These are phyloP conservation scores for Gypsophila paniculata DNA, from an alignment of 179 eudicot species.

Conservation along the genomic window DNA sequence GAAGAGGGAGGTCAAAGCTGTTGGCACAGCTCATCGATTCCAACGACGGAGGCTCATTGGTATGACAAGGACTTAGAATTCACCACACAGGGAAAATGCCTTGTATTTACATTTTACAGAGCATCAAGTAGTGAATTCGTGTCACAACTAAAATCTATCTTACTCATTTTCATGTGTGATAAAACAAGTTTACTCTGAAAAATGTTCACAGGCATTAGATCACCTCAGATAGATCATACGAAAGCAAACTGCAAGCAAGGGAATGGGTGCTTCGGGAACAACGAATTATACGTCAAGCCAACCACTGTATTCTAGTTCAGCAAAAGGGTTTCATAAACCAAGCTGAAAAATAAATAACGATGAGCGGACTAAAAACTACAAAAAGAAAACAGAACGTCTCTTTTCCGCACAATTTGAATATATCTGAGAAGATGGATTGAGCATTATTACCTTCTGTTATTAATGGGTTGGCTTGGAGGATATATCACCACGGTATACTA, in stretches of 20 bases:
- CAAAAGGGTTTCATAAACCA: slow-evolving; percentile 2
- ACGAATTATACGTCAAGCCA: neutral
- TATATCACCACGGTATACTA: slow-evolving; percentile 22
- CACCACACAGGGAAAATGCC: too few relatives aligned
- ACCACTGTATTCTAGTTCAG: neutral
- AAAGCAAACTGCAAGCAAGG: too few relatives aligned
- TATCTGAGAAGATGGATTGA: neutral
- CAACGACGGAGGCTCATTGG: too few relatives aligned
- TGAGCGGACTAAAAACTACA: neutral
- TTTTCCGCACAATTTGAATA: neutral
- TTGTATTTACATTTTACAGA: too few relatives aligned
- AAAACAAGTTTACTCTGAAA: neutral
- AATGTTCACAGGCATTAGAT: neutral
- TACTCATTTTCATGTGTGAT: too few relatives aligned
- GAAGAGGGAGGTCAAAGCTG: too few relatives aligned
- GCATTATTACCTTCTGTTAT: slow-evolving; percentile 20
- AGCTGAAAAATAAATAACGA: neutral
- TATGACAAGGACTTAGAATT: too few relatives aligned
- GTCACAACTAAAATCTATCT: too few relatives aligned
- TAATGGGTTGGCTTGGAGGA: slow-evolving; percentile 14
- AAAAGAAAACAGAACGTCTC: neutral
- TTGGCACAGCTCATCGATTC: neutral
- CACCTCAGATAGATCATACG: neutral
- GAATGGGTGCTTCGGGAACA: neutral
- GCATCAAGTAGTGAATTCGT: too few relatives aligned